phyloP scores from a whole-genome alignment of 768 basidiomycete species.

The Xanthoconium stramineum region DNA sequence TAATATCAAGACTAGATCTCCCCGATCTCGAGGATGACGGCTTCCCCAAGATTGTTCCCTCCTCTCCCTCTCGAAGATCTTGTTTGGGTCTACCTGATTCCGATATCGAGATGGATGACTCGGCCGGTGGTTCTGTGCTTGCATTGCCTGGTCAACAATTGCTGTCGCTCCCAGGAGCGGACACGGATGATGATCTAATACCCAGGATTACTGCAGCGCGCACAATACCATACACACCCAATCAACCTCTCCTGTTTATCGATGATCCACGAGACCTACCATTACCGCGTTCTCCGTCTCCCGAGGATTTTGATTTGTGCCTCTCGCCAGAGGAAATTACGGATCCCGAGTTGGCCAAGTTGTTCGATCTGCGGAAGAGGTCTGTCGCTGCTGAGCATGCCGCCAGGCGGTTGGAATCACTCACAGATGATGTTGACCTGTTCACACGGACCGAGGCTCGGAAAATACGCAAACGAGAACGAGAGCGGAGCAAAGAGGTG shows the following conservation, averaged over 20 bases:
- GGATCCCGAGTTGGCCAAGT: conserved; percentile 37
- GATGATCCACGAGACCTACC: conserved; percentile 39
- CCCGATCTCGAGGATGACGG: conserved; percentile 32
- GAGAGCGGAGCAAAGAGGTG: conserved; percentile 55
- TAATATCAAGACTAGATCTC: conserved; percentile 29
- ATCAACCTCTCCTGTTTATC: conserved; percentile 39
- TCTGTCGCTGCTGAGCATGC: conserved; percentile 32
- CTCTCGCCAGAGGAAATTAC: conserved; percentile 30
- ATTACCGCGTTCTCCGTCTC: conserved; percentile 41
- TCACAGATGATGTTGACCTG: conserved; percentile 37
- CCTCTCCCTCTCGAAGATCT: conserved; percentile 29
- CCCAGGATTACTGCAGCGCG: conserved; percentile 20
- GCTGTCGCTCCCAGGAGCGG: conserved; percentile 41
- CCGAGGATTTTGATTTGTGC: conserved; percentile 40
- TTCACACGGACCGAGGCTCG: conserved; percentile 42
- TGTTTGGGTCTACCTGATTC: conserved; percentile 30
- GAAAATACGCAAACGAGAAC: conserved; percentile 45
- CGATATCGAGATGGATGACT: conserved; percentile 24
- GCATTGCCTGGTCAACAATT: conserved; percentile 24
- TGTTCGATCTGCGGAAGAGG: conserved; percentile 41
- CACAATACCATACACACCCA: conserved; percentile 14
- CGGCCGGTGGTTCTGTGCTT: conserved; percentile 13
- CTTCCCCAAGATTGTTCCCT: conserved; percentile 18
- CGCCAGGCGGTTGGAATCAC: conserved; percentile 29
- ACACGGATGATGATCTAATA: conserved; percentile 41